Evolutionary conservation across 768 basidiomycete genomes (phyloP), one percentile per base, ranked within the genome.

Genomic region (Sarcomyxa edulis): DNA sequence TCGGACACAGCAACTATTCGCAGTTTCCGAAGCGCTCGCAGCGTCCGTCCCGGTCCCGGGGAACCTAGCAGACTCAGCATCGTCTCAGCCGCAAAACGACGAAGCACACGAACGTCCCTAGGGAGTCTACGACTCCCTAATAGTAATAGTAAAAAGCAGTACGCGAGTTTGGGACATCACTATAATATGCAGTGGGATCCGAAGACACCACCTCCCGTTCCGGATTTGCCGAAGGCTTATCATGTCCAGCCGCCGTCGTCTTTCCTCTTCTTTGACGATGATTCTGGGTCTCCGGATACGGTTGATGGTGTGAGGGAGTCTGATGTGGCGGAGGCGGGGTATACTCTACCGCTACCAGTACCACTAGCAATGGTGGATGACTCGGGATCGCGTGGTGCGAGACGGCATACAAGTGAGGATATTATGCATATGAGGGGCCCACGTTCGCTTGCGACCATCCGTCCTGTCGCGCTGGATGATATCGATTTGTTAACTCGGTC

Each of bases 81-180:
- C 44, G 39, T 89, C 3, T 69, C 71, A 4, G 79, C 86, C 4
- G 86, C 87, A 1, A 73, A 75, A 41, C 72, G 63, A 42, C 72
- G 84, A 27, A 84, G 81, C 53, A 64, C 68, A 29, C 68, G 81
- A 2, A 67, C 75, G 6, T 84, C 83, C 4, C 76, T 80, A 47
- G 71, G 76, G 16, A 85, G 81, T 50, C 60, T 89, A 6, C 74
- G 85, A 1, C 61, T 86, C 16, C 79, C 76, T 35, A 66, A 34
- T 34, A 62, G 26, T 10, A 53, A 54, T 37, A 21, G 35, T 10
- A 50, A 49, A 15, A 56, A 53, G 35, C 48, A 50, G 40, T 27
- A 20, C 37, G 14, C 39, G 29, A 22, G 25, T 14, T 24, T 21
- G 29, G 31, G 21, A 36, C 32, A n/a, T 27, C 25, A 27, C 19